Conservation (phyloP, 2,329 filamentous ascomycete species). For the Penicillium freii region DNA sequence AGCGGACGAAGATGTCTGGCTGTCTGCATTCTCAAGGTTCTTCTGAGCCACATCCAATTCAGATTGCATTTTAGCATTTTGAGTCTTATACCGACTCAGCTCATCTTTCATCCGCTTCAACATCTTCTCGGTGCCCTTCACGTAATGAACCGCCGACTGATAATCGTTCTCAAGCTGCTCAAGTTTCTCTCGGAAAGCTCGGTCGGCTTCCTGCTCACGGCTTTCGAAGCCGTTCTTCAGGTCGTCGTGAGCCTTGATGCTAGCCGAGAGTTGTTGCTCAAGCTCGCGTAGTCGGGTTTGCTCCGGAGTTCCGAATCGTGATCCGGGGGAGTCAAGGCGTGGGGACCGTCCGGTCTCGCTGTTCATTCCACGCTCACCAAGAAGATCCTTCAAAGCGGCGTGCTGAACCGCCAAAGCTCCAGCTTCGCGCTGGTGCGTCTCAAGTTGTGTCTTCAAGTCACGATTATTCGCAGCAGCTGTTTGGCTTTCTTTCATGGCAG, state of each 20-base stretch:
- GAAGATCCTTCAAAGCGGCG: slow-evolving; percentile 86
- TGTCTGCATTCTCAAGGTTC: slow-evolving; percentile 43
- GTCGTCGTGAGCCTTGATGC: slow-evolving; percentile 79
- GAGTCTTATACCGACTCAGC: slow-evolving; percentile 83
- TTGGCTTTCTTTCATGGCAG: slow-evolving; percentile 78
- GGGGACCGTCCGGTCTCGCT: slow-evolving; percentile 67
- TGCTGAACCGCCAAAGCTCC: slow-evolving; percentile 92
- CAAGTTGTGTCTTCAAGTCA: slow-evolving; percentile 77
- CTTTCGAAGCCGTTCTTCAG: slow-evolving; percentile 72
- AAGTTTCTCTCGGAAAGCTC: slow-evolving; percentile 86
- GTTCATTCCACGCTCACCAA: slow-evolving; percentile 84
- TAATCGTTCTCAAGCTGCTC: slow-evolving; percentile 95
- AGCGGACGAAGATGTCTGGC: slow-evolving; percentile 45
- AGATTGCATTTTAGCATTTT: slow-evolving; percentile 77
- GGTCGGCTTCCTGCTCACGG: slow-evolving; percentile 82
- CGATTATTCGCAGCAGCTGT: slow-evolving; percentile 75
- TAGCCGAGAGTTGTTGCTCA: slow-evolving; percentile 79
- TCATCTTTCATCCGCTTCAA: slow-evolving; percentile 98
- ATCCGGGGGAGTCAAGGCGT: slow-evolving; percentile 69
- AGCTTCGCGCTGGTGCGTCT: slow-evolving; percentile 86
- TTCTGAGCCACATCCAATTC: slow-evolving; percentile 71
- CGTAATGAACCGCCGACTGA: slow-evolving; percentile 94
- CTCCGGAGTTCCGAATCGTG: slow-evolving; percentile 74
- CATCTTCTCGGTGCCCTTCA: slow-evolving; percentile 99
- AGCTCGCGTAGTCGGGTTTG: slow-evolving; percentile 75